Base-by-base conservation (phyloP, 306 rosid species). In the Lathyrus tuberosus region DNA sequence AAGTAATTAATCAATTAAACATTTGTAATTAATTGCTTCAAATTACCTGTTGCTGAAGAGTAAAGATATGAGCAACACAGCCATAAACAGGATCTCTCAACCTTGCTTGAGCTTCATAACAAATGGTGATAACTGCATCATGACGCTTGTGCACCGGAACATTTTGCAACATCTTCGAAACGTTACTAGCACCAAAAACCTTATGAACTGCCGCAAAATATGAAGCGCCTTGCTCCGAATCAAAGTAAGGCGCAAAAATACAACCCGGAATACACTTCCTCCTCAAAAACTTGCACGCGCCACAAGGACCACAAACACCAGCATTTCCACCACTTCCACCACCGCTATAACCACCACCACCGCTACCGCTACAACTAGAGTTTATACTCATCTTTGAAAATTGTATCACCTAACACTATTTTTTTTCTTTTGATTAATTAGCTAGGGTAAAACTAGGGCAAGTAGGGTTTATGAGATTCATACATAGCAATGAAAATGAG, bases 171-270 rank as follows among this genome's bases (percentile, higher is more conserved):
- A 93, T 77, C 79, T 93, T 93, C 0, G 97, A 93, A 48, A 93
- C 97, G n/a, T 93, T 93, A 65, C 97, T 93, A 0, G 98, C 98
- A 1, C 98, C 98, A 43, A 93, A 93, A 41, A 93, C 94, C 83
- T 88, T 93, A 31, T 93, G 98, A 40, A 93, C 98, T 1, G 97
- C 96, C 0, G 98, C 97, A 59, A 93, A 93, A 40, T 93, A 97
- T 0, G 89, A 78, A 0, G 94, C 94, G 0, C 98, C 97, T 80
- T 93, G 97, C 71, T 93, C 97, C 0, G 98, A 86, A 65, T 93
- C 98, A 10, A 93, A 93, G 80, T 90, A 93, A 0, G 98, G 98
- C 0, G 98, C 97, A 38, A 93, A 93, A 44, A 93, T 85, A 62
- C 98, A 93, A 3, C 91, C 94, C 5, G 73, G 70, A 41, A 81